These are phyloP conservation scores for Vicia villosa DNA, from an alignment of 306 rosid species.

Conservation along the genomic window DNA sequence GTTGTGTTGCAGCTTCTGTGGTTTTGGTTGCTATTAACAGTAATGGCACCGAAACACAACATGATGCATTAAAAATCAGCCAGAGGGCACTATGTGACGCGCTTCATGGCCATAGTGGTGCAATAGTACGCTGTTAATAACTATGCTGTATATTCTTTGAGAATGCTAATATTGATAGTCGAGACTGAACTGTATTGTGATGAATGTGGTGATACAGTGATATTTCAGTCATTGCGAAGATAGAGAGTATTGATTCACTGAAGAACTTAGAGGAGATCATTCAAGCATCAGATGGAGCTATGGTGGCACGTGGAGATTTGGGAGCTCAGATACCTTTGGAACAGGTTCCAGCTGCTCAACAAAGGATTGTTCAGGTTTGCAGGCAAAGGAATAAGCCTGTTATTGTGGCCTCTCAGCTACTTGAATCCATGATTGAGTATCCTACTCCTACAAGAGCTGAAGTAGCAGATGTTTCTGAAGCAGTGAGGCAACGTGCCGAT, in stretches of 20 bases:
- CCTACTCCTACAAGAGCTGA: conserved; percentile 99
- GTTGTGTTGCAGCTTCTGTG: background rate
- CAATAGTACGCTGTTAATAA: background rate
- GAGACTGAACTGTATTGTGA: conserved; percentile 19
- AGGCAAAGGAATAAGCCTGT: conserved; percentile 95
- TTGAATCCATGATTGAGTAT: conserved; percentile 97
- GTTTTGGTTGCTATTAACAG: background rate
- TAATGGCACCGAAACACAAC: background rate
- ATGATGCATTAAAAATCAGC: background rate
- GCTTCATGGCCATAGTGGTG: background rate
- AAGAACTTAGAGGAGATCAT: conserved; percentile 96
- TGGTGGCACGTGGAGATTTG: conserved; percentile 99
- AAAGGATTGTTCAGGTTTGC: conserved; percentile 89
- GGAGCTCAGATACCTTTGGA: conserved; percentile 99
- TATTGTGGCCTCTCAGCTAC: conserved; percentile 97
- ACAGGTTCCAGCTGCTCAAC: conserved; percentile 97
- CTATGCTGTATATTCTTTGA: conserved; percentile 1
- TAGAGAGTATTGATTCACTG: conserved; percentile 94
- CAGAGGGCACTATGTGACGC: background rate
- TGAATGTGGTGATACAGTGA: conserved; percentile 59
- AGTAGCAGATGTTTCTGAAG: conserved; percentile 99
- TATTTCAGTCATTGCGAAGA: conserved; percentile 86
- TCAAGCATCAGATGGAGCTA: conserved; percentile 91
- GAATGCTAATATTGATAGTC: conserved; percentile 3
- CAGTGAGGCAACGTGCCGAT: conserved; percentile 98